phyloP scores from a whole-genome alignment of 495 filamentous ascomycete genomes.

The Penicillium turbatum region DNA sequence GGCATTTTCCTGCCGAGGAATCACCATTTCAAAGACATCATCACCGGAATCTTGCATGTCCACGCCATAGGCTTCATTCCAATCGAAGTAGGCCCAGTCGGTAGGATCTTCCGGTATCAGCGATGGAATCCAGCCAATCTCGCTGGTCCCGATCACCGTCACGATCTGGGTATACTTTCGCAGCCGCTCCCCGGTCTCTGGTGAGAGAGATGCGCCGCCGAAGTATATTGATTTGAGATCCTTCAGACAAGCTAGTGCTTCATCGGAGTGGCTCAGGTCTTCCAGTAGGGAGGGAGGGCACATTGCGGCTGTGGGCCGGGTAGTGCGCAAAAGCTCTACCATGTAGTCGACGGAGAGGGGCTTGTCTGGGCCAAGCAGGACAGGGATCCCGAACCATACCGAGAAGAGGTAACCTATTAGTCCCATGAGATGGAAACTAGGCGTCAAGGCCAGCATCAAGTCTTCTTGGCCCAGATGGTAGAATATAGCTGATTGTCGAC shows the following conservation, averaged over 20 bases:
- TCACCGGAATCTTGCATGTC: slow-evolving; percentile 39
- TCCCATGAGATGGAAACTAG: slow-evolving; percentile 30
- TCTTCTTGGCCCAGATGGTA: slow-evolving; percentile 21
- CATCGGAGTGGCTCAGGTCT: slow-evolving; percentile 25
- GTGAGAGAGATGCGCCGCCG: slow-evolving; percentile 22
- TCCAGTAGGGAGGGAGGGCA: slow-evolving; percentile 26
- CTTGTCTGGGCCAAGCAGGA: slow-evolving; percentile 21
- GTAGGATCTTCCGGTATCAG: slow-evolving; percentile 31
- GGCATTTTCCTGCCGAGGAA: slow-evolving; percentile 6
- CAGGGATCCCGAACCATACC: slow-evolving; percentile 6
- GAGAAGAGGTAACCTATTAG: slow-evolving; percentile 19
- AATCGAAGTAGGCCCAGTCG: slow-evolving; percentile 52
- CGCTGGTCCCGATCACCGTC: slow-evolving; percentile 16
- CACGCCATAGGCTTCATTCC: slow-evolving; percentile 43
- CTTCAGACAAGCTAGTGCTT: slow-evolving; percentile 14
- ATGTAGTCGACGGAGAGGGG: slow-evolving; percentile 24
- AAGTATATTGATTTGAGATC: slow-evolving; percentile 15
- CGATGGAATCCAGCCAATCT: slow-evolving; percentile 18
- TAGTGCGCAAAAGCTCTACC: slow-evolving; percentile 13
- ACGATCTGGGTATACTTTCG: slow-evolving; percentile 15
- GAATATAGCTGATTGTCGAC: slow-evolving; percentile 5
- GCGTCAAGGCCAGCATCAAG: slow-evolving; percentile 15
- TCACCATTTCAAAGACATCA: slow-evolving; percentile 42
- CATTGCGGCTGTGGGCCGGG: slow-evolving; percentile 14
- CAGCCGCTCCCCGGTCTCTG: slow-evolving; percentile 14